Conservation (phyloP, 805 yeast species). For the Zygosaccharomyces bisporus region DNA sequence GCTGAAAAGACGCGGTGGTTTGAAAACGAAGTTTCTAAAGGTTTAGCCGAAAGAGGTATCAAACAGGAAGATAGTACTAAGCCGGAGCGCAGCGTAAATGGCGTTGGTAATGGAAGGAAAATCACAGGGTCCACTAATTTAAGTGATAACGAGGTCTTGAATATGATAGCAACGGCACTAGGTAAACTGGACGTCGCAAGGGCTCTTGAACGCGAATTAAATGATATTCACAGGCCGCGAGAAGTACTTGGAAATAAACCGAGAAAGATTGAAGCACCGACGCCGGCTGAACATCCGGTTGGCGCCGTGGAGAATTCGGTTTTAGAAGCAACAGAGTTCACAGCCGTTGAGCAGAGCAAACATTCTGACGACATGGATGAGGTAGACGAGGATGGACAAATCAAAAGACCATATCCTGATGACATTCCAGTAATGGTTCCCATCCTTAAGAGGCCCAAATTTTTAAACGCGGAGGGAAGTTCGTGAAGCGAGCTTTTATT, state of each 20-base stretch:
- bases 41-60: conserved; percentile 32
- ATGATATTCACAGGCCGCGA: conserved; percentile 17
- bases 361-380: conserved; percentile 3
- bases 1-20: conserved; percentile 65
- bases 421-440: conserved; percentile 15
- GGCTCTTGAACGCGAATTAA: conserved; percentile 26
- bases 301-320: not conserved
- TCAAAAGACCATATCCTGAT: conserved; percentile 16
- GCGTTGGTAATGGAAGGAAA: conserved; percentile 7
- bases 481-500: not conserved
- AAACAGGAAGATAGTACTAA: conserved; percentile 14
- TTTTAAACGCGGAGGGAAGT: conserved; percentile 7
- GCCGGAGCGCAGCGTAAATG: conserved; percentile 8
- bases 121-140: conserved; percentile 19
- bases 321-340: not conserved
- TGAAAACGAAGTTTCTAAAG: conserved; percentile 61
- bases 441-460: conserved; percentile 11
- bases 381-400: conserved; percentile 11
- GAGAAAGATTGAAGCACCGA: not conserved
- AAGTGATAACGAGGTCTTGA: conserved; percentile 31
- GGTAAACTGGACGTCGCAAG: conserved; percentile 31
- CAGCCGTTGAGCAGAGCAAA: not conserved
- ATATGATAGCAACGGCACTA: conserved; percentile 29
- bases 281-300: not conserved
- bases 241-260: not conserved